Evolutionary conservation across 2,329 filamentous ascomycete species (phyloP).

Genomic region (Stagonosporopsis cucurbitacearum): DNA sequence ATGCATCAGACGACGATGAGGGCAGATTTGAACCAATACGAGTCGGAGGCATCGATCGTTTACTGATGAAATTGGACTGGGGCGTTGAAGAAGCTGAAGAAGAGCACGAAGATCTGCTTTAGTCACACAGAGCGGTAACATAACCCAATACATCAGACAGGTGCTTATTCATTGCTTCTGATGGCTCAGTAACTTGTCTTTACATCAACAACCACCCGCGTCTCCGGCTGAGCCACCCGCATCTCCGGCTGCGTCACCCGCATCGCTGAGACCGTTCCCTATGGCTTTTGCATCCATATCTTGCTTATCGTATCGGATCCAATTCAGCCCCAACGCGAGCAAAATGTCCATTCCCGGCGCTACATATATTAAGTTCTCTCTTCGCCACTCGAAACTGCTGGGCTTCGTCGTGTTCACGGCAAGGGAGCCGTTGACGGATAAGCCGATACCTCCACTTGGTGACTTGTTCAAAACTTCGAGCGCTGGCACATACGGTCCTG

Average conservation of each 20-base stretch:
- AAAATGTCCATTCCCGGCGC: conserved; percentile 33
- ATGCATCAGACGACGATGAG: conserved; percentile 39
- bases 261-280: neutral
- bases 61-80: conserved; percentile 90
- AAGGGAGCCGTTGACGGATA: conserved; percentile 21
- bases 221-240: neutral
- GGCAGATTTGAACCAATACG: conserved; percentile 72
- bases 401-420: conserved; percentile 18
- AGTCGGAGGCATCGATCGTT: conserved; percentile 78
- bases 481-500: neutral
- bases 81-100: conserved; percentile 41
- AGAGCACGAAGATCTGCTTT: conserved; percentile 30
- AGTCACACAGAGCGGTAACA: neutral
- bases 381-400: neutral
- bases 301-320: conserved; percentile 25
- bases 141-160: neutral
- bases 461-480: conserved; percentile 24
- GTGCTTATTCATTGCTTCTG: neutral
- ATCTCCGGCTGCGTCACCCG: neutral
- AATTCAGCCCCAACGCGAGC: conserved; percentile 26
- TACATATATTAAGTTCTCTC: conserved; percentile 18
- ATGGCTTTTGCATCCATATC: conserved; percentile 16
- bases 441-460: conserved; percentile 22
- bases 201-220: neutral
- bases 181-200: neutral